Percentiles rank a stretch among this genome's conserved stretches.
These are phyloP conservation scores for Jimgerdemannia lactiflua DNA, from an alignment of 192 early-diverging fungal genomes.

Conservation along the genomic window DNA sequence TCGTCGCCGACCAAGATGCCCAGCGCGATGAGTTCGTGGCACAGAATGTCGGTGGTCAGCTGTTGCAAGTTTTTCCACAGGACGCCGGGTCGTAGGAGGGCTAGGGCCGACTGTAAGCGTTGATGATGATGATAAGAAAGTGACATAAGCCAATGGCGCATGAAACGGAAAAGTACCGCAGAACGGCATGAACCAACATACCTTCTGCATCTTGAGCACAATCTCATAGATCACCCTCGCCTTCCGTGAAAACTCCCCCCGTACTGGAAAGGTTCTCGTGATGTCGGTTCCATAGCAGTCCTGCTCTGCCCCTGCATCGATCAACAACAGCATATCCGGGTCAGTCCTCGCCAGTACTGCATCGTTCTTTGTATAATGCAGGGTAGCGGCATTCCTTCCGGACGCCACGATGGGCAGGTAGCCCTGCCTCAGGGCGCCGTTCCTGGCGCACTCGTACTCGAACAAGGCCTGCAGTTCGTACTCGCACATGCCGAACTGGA, in stretches of 20 bases:
- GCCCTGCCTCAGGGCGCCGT: constrained; percentile 70
- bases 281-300: constrained; percentile 90
- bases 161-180: neutral
- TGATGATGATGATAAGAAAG: no score
- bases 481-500: constrained; percentile 62
- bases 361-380: constrained; percentile 87
- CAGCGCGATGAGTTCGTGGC: constrained; percentile 64
- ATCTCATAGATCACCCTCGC: constrained; percentile 80
- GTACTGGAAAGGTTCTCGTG: constrained; percentile 85
- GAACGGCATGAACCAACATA: neutral
- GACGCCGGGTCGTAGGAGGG: constrained; percentile 66
- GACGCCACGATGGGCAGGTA: constrained; percentile 87
- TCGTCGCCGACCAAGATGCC: constrained; percentile 72
- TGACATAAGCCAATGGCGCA: neutral
- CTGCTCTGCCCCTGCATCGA: constrained; percentile 85
- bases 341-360: neutral
- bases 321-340: constrained; percentile 59
- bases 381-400: constrained; percentile 70
- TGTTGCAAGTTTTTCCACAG: constrained; percentile 92
- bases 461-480: constrained; percentile 78
- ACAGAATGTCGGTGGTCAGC: constrained; percentile 59
- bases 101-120: constrained; percentile 53
- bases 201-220: constrained; percentile 78
- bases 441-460: constrained; percentile 62
- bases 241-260: constrained; percentile 67